phyloP scores from a whole-genome alignment of 2,329 filamentous ascomycete species.

The Simplicillium aogashimaense region DNA sequence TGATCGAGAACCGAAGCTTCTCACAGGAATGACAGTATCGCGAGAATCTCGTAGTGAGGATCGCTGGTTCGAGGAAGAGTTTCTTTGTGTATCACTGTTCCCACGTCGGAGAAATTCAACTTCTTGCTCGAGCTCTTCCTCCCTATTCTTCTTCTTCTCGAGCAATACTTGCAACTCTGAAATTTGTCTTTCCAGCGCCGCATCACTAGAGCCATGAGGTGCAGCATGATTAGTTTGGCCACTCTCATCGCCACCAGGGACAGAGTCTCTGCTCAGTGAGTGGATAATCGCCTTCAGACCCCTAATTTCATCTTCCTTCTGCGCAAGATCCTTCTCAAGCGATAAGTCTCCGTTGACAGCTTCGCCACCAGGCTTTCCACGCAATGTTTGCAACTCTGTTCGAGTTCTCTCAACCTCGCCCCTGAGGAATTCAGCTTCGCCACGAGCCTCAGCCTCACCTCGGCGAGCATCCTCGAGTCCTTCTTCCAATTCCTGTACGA shows the following conservation, averaged over 20 bases:
- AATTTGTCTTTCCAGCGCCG: conserved; percentile 72
- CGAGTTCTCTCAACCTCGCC: conserved; percentile 90
- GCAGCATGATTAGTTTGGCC: background rate
- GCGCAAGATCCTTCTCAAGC: conserved; percentile 67
- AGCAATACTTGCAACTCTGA: conserved; percentile 65
- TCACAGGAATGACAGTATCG: conserved; percentile 51
- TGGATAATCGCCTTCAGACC: conserved; percentile 97
- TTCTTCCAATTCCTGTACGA: conserved; percentile 94
- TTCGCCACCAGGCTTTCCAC: conserved; percentile 55
- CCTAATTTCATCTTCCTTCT: conserved; percentile 94
- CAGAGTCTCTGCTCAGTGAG: conserved; percentile 72
- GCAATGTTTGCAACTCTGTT: conserved; percentile 77
- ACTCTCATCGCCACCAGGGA: conserved; percentile 28
- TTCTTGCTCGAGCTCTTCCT: conserved; percentile 81
- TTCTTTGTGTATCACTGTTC: conserved; percentile 18
- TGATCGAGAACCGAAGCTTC: conserved; percentile 34
- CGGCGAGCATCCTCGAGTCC: conserved; percentile 88
- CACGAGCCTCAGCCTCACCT: conserved; percentile 89
- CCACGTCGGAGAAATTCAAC: conserved; percentile 54
- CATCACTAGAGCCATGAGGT: conserved; percentile 37
- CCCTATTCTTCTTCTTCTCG: conserved; percentile 61
- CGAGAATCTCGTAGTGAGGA: conserved; percentile 57
- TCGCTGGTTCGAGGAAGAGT: conserved; percentile 35
- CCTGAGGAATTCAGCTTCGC: conserved; percentile 89
- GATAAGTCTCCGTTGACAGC: conserved; percentile 23